Evolutionary conservation across 2,329 filamentous ascomycete species (phyloP).

Genomic region (Cadophora sp.): DNA sequence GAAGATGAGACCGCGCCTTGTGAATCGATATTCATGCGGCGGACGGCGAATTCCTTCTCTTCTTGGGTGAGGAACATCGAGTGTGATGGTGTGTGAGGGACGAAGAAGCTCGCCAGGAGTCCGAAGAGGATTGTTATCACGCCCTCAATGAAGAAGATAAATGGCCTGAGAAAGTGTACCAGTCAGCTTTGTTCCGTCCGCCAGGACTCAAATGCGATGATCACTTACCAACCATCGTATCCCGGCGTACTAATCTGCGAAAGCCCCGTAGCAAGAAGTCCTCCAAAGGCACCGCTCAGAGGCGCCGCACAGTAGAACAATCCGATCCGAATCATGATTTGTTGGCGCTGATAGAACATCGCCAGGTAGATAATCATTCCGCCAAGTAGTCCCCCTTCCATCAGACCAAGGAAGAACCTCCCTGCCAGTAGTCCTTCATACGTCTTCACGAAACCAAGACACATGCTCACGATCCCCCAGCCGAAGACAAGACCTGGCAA

Average conservation of each 20-base stretch:
- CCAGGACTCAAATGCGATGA: not conserved
- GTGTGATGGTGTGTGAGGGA: constrained; percentile 1
- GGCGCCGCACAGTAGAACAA: not conserved
- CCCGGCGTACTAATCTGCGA: not conserved
- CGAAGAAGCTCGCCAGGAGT: not conserved
- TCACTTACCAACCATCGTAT: constrained; percentile 1
- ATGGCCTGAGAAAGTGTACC: not conserved
- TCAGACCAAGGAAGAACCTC: constrained; percentile 68
- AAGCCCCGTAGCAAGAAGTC: not conserved
- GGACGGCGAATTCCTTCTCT: not conserved
- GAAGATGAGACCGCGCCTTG: not conserved
- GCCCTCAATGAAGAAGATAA: not conserved
- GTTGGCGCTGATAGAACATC: constrained; percentile 2
- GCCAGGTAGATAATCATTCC: constrained; percentile 42
- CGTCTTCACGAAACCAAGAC: constrained; percentile 48
- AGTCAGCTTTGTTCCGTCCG: not conserved
- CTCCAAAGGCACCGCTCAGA: constrained; percentile 6
- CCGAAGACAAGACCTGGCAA: constrained; percentile 50
- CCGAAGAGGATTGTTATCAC: constrained; percentile 8
- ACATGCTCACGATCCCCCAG: constrained; percentile 49
- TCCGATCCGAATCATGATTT: constrained; percentile 8
- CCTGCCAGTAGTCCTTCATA: constrained; percentile 70
- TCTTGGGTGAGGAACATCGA: not conserved
- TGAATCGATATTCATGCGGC: not conserved
- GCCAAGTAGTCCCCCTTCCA: constrained; percentile 65